A percentile compares a stretch with the other conserved stretches of the same genome.
Conservation (phyloP, 176 grass and related monocot species). For the Areca catechu region DNA sequence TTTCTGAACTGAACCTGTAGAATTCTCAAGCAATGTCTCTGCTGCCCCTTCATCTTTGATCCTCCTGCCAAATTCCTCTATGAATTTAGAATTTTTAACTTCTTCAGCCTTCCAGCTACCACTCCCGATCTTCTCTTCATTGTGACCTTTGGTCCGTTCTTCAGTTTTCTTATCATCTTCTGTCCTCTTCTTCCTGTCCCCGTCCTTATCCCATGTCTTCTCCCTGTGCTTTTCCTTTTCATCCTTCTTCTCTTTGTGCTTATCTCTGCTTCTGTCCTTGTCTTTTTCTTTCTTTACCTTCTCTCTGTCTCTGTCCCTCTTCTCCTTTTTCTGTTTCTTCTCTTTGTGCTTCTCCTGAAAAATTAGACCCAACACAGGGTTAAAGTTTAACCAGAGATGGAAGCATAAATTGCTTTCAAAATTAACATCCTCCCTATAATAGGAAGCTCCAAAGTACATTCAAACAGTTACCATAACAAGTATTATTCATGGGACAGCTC, state of each 20-base stretch:
- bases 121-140: slow-evolving; percentile 35
- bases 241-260: slow-evolving; percentile 65
- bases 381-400: too few species aligned
- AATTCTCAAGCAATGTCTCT: slow-evolving; percentile 31
- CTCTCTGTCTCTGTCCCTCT: slow-evolving; percentile 53
- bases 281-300: slow-evolving; percentile 61
- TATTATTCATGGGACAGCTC: too few species aligned
- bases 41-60: slow-evolving; percentile 30
- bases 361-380: too few species aligned
- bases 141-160: slow-evolving; percentile 21
- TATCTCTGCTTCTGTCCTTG: slow-evolving; percentile 59
- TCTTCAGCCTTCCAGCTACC: slow-evolving; percentile 39
- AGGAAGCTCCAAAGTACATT: too few species aligned
- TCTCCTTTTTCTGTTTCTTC: slow-evolving; percentile 61
- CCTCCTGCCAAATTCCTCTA: slow-evolving; percentile 39
- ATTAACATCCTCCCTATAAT: too few species aligned
- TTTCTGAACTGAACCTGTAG: slow-evolving; percentile 31
- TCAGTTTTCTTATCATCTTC: slow-evolving; percentile 29
- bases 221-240: slow-evolving; percentile 64
- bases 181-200: slow-evolving; percentile 45
- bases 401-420: too few species aligned
- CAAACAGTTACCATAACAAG: too few species aligned
- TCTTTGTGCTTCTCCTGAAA: slow-evolving; percentile 63
- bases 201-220: slow-evolving; percentile 58
- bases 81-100: slow-evolving; percentile 41